Evolutionary conservation across 164 flowering plant species (phyloP).

Genomic region (Macadamia tetraphylla): DNA sequence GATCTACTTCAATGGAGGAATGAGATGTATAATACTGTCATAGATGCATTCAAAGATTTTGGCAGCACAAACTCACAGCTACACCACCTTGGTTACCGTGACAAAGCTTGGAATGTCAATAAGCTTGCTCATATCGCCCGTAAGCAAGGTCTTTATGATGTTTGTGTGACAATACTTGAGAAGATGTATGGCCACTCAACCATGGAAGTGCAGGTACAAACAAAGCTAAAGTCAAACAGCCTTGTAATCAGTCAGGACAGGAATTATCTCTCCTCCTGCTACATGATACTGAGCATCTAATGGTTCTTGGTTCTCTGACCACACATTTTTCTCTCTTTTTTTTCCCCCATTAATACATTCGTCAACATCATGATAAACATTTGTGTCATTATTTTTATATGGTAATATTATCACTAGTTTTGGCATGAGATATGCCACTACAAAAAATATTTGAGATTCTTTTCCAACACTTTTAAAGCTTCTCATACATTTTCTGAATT

Average conservation of each 20-base stretch:
- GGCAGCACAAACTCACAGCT: slow-evolving; percentile 65
- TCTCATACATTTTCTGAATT: too few species aligned
- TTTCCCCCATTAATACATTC: too few species aligned
- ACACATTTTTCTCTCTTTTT: too few species aligned
- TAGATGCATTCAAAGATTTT: slow-evolving; percentile 95
- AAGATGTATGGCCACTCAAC: slow-evolving; percentile 98
- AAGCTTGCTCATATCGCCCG: slow-evolving; percentile 94
- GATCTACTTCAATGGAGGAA: slow-evolving; percentile 99
- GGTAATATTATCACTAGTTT: too few species aligned
- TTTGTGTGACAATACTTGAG: slow-evolving; percentile 90
- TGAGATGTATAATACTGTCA: slow-evolving; percentile 92
- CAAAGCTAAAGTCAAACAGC: not conserved
- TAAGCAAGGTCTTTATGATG: slow-evolving; percentile 91
- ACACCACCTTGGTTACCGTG: slow-evolving; percentile 98
- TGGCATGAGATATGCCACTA: too few species aligned
- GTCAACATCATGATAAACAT: too few species aligned
- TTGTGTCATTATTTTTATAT: too few species aligned
- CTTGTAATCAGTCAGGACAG: not conserved
- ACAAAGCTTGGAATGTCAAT: slow-evolving; percentile 99
- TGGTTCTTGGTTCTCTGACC: not conserved
- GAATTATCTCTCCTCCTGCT: not conserved
- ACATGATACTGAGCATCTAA: not conserved
- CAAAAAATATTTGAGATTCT: too few species aligned
- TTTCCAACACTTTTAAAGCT: too few species aligned
- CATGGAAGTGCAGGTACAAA: slow-evolving; percentile 97